Conservation (phyloP, 495 filamentous ascomycete genomes). For the Aspergillus heteromorphus region DNA sequence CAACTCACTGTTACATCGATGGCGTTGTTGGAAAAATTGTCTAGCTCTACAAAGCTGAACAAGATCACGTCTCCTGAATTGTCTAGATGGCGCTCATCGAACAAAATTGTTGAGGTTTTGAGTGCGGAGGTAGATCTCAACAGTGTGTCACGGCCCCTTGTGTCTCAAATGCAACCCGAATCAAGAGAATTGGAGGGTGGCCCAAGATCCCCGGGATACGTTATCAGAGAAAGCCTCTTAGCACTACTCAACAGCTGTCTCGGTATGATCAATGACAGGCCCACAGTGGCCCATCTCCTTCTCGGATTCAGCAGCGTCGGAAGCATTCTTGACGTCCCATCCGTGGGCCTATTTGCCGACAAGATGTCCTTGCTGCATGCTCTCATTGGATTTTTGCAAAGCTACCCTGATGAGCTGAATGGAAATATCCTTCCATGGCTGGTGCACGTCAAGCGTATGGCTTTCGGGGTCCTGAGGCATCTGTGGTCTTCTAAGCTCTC, state of each 20-base stretch:
- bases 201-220: slow-evolving; percentile 57
- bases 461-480: slow-evolving; percentile 68
- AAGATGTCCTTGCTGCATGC: slow-evolving; percentile 76
- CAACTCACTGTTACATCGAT: slow-evolving; percentile 72
- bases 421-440: slow-evolving; percentile 64
- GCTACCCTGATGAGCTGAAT: slow-evolving; percentile 56
- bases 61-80: slow-evolving; percentile 39
- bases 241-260: slow-evolving; percentile 78
- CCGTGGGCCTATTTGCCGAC: slow-evolving; percentile 58
- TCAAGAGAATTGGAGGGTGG: slow-evolving; percentile 60
- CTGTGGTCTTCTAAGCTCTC: slow-evolving; percentile 87
- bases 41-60: slow-evolving; percentile 71
- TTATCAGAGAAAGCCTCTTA: slow-evolving; percentile 72
- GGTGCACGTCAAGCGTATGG: slow-evolving; percentile 64
- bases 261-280: slow-evolving; percentile 58
- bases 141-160: slow-evolving; percentile 60
- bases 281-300: slow-evolving; percentile 82
- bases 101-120: slow-evolving; percentile 74
- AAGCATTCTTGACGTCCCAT: slow-evolving; percentile 56
- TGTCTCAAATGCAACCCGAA: slow-evolving; percentile 56
- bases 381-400: slow-evolving; percentile 61
- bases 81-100: slow-evolving; percentile 53
- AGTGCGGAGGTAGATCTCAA: slow-evolving; percentile 66
- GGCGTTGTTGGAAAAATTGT: slow-evolving; percentile 75
- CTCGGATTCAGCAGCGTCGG: slow-evolving; percentile 78